Percentiles rank a stretch among this genome's conserved stretches.
phyloP scores from a whole-genome alignment of 192 early-diverging fungal genomes.

The Rhizophagus clarus region DNA sequence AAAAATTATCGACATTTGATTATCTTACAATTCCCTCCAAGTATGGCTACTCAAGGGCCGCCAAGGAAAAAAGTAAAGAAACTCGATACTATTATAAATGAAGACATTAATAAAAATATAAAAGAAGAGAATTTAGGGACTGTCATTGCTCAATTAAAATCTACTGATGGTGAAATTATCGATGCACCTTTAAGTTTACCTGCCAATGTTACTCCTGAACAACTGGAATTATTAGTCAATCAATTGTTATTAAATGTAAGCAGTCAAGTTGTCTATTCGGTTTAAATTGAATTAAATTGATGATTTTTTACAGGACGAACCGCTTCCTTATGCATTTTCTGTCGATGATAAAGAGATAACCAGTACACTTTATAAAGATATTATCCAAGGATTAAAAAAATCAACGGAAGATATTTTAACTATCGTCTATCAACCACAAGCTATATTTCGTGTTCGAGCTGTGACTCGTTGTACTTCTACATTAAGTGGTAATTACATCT shows the following conservation, averaged over 20 bases:
- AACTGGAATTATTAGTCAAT: constrained; percentile 88
- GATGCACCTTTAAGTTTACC: constrained; percentile 92
- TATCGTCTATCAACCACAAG: constrained; percentile 94
- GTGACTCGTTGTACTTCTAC: constrained; percentile 92
- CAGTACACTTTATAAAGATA: constrained; percentile 74
- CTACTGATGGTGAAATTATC: constrained; percentile 71
- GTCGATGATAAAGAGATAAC: constrained; percentile 85
- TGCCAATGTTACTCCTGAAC: constrained; percentile 78
- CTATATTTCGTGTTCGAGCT: constrained; percentile 90
- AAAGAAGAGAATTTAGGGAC: constrained; percentile 35
- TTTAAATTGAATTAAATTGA: background rate
- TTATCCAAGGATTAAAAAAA: constrained; percentile 70
- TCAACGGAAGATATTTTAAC: constrained; percentile 90
- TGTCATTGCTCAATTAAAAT: constrained; percentile 82
- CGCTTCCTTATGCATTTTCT: constrained; percentile 92
- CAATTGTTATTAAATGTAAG: constrained; percentile 80
- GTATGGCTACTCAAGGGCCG: constrained; percentile 27
- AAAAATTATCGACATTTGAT: no score
- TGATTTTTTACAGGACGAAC: constrained; percentile 69
- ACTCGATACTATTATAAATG: constrained; percentile 17
- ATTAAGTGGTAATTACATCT: constrained; percentile 58
- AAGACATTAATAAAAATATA: constrained; percentile 34
- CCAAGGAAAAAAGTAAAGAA: constrained; percentile 34
- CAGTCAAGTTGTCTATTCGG: background rate
- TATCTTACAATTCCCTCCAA: background rate